Percentiles rank a stretch among this genome's conserved stretches.
These are phyloP conservation scores for Evernia prunastri DNA, from an alignment of 495 filamentous ascomycete genomes.

Conservation along the genomic window DNA sequence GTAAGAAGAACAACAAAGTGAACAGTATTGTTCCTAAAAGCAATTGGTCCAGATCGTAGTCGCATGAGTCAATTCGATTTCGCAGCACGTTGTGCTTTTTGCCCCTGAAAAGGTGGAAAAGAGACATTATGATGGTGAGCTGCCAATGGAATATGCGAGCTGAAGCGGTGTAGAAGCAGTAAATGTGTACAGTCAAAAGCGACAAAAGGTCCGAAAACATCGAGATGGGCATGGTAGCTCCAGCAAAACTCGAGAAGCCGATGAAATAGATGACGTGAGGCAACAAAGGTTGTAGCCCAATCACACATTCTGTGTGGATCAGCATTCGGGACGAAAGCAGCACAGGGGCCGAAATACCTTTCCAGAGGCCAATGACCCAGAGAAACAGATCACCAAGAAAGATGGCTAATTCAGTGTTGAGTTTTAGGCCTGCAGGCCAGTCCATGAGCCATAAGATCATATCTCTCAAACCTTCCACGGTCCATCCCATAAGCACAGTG, in stretches of 20 bases:
- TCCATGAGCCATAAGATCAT: constrained; percentile 96
- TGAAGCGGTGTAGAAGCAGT: constrained; percentile 94
- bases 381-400: constrained; percentile 93
- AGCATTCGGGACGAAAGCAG: constrained; percentile 13
- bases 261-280: constrained; percentile 88
- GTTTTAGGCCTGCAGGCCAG: constrained; percentile 94
- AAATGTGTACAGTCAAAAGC: constrained; percentile 89
- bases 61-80: constrained; percentile 96
- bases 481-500: constrained; percentile 69
- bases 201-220: constrained; percentile 93
- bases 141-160: constrained; percentile 98
- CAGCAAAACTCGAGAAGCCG: constrained; percentile 89
- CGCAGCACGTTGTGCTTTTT: constrained; percentile 97
- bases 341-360: constrained; percentile 41
- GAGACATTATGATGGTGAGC: constrained; percentile 86
- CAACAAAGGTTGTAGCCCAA: constrained; percentile 66
- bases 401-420: constrained; percentile 88
- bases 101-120: constrained; percentile 96
- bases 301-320: constrained; percentile 56
- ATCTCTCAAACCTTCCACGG: constrained; percentile 77
- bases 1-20: constrained; percentile 87
- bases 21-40: constrained; percentile 95
- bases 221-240: constrained; percentile 94
- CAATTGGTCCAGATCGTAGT: constrained; percentile 97
- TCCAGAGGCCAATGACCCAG: constrained; percentile 99